Evolutionary conservation across 2,329 filamentous ascomycete genomes (phyloP), one percentile per base, ranked within the genome.

Genomic region (Knufia petricola): DNA sequence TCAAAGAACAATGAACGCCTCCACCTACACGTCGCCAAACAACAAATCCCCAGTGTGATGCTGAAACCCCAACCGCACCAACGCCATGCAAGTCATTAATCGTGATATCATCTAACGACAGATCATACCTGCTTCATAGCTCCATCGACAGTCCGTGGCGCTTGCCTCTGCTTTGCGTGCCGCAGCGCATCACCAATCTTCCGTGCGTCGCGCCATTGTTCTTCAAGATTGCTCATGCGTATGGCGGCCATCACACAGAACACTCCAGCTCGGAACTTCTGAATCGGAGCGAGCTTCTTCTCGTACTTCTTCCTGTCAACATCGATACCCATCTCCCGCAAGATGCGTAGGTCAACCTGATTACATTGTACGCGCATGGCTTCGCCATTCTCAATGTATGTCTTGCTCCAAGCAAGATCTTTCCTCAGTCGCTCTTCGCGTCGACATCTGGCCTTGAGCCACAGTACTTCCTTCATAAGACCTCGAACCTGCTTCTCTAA

Each of bases 381-480:
- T 61, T 87, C 84, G 59, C 87, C 88, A 60, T 94, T 79, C 58
- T 88, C 81, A 68, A 95, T 79, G 65, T 87, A 89, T 57, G 77
- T 80, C 75, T 98, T 98, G 55, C 87, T 87, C 68, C 84, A 94
- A 7, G 85, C 85, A 26, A 90, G 78, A 60, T 89, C 86, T 54
- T 77, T 76, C 36, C 92, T 78, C 67, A 96, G 82, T 44, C 77
- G 79, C 58, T 86, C 80, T 66, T 95, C 90, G 26, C 92, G 78
- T 62, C 79, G 76, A 69, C 85, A 85, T 46, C 84, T 80, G 1
- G 87, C 86, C 59, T 88, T 81, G 64, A 96, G 79, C 81, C 86
- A 96, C 60, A 88, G 79, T 63, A 96, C 90, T 68, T 96, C 89
- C 69, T 92, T 85, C 46, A 80, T 78, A 62, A 96, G 75, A 15